Evolutionary conservation across 768 basidiomycete genomes (phyloP), one percentile per base, ranked within the genome.

Genomic region (Wakefieldia striispora): DNA sequence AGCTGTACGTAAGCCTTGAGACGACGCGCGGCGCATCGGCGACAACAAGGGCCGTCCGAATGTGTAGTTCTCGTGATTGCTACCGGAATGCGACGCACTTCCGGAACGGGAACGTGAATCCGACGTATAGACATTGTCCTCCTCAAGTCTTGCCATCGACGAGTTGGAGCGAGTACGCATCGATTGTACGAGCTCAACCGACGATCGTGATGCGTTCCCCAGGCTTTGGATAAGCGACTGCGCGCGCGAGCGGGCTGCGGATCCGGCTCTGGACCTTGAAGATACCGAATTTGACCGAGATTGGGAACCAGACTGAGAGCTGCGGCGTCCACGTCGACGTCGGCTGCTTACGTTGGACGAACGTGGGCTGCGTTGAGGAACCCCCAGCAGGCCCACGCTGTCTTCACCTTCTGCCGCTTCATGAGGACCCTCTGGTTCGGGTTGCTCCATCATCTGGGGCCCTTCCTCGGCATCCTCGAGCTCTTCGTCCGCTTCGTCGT

Each of bases 211-310:
- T 0, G 83, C 84, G 4, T 79, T 77, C 1, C 77, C 76, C 11
- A 88, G 71, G 43, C 77, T 76, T 51, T 86, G 84, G 50, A 90
- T 79, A 48, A 89, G 60, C 4, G 82, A 83, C 61, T 86, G 84
- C 4, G 86, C 72, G 6, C 84, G 72, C 29, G 80, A 80, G n/a
- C 88, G 77, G 35, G 81, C 77, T 10, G 65, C 63, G n/a, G 79
- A 76, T n/a, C 68, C 74, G 1, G 75, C 73, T 40, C 73, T 73
- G 45, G 71, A 79, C 36, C 71, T 68, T 31, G 69, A 72, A 37
- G 67, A 68, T 1, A 44, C 43, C 27, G 66, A 67, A 19, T 57
- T 53, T 5, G 68, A 68, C 16, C 54, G 54, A 21, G 65, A 64
- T 6, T 60, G 58, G 11, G 55, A 73, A n/a, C 62, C 58, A 3